A percentile compares a stretch with the other conserved stretches of the same genome.
These are phyloP conservation scores for Ustilago bromivora DNA, from an alignment of 1,284 basidiomycete species.

Conservation along the genomic window DNA sequence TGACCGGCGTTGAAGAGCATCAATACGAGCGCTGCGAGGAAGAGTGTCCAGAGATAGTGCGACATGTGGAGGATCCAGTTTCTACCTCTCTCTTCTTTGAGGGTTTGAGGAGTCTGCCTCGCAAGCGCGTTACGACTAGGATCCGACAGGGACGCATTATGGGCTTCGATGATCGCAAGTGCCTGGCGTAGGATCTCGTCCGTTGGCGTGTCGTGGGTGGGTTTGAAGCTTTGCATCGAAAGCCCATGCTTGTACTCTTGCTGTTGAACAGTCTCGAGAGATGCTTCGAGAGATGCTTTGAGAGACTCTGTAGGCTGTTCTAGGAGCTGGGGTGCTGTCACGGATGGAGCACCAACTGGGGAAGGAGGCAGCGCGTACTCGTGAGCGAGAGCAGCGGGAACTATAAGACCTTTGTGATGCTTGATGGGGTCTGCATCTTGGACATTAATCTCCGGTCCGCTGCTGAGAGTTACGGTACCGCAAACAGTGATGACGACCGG, in stretches of 20 bases:
- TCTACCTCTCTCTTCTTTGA: neutral
- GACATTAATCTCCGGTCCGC: neutral
- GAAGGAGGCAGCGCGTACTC: neutral
- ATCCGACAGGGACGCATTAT: constrained; percentile 18
- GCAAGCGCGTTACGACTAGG: neutral
- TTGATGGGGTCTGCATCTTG: neutral
- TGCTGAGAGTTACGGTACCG: constrained; percentile 7
- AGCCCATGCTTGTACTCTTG: neutral
- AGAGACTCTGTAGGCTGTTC: constrained; percentile 17
- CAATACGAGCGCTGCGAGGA: constrained; percentile 27
- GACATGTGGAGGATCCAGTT: constrained; percentile 17
- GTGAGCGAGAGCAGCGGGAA: constrained; percentile 11
- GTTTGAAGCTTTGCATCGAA: neutral
- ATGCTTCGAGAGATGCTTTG: constrained; percentile 33
- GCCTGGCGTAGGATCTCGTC: constrained; percentile 29
- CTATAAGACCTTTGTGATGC: constrained; percentile 19
- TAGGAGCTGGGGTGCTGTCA: neutral
- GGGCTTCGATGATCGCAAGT: constrained; percentile 36
- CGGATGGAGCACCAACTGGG: neutral
- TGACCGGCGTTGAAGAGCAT: constrained; percentile 42
- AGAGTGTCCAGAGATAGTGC: constrained; percentile 41
- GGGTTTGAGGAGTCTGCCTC: neutral
- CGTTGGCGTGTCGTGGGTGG: neutral
- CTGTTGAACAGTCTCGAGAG: constrained; percentile 27
- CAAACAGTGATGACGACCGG: constrained; percentile 18